phyloP scores from a whole-genome alignment of 148 eudicot species.

The Hydrangea macrophylla region DNA sequence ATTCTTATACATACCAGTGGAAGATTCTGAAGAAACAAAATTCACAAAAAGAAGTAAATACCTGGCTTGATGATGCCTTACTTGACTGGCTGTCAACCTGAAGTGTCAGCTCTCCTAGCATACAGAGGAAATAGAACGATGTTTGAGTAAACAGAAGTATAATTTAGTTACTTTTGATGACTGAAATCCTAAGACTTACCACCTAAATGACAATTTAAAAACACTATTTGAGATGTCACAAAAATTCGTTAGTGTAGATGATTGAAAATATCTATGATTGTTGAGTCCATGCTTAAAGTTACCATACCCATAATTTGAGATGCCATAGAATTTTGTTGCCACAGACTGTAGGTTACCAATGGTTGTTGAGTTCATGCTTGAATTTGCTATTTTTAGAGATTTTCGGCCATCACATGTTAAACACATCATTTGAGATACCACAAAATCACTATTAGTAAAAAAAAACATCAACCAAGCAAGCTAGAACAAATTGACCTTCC shows the following conservation, averaged over 20 bases:
- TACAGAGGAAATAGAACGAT: constrained; percentile 7
- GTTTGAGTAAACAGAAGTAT: not conserved
- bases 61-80: constrained; percentile 41
- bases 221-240: too few relatives aligned
- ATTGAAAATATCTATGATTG: too few relatives aligned
- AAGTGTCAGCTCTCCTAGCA: constrained; percentile 40
- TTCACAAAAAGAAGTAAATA: constrained; percentile 18
- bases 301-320: too few relatives aligned
- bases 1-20: not conserved
- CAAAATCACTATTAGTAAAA: not conserved
- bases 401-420: not conserved
- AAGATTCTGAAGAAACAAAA: not conserved
- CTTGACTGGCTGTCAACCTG: constrained; percentile 31
- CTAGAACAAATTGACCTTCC: not conserved
- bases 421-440: not conserved
- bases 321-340: too few relatives aligned
- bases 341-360: too few relatives aligned
- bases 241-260: too few relatives aligned
- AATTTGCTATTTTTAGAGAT: not conserved
- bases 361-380: not conserved
- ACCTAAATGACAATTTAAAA: too few relatives aligned
- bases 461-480: not conserved
- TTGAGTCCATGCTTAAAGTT: too few relatives aligned
- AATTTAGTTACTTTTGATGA: not conserved
- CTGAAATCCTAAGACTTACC: too few relatives aligned